These are phyloP conservation scores for Helenozyma baotianmanensis DNA, from an alignment of 805 yeast genomes.

Conservation along the genomic window DNA sequence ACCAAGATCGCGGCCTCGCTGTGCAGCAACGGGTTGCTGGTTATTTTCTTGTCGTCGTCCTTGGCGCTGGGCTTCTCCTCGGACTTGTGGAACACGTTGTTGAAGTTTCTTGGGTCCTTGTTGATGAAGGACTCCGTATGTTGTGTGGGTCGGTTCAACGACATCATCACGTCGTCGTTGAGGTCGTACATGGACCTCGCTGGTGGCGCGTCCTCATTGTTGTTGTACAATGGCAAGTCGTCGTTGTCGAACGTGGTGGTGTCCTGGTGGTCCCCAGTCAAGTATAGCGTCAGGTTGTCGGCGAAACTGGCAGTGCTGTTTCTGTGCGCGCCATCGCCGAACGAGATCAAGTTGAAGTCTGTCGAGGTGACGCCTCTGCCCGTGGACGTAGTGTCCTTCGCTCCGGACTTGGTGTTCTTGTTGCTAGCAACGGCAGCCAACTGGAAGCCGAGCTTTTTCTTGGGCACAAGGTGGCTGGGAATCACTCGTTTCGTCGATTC, in stretches of 20 bases:
- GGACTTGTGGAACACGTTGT: conserved; percentile 37
- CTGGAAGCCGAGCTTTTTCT: conserved; percentile 38
- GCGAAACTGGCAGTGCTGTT: conserved; percentile 16
- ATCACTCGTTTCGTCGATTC: conserved; percentile 32
- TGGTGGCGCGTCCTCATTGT: conserved; percentile 47
- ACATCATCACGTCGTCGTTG: conserved; percentile 37
- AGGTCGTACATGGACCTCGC: conserved; percentile 47
- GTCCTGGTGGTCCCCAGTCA: conserved; percentile 19
- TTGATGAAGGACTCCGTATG: conserved; percentile 37
- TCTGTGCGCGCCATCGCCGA: conserved; percentile 23
- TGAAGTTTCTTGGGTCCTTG: conserved; percentile 43
- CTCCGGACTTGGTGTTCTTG: conserved; percentile 5
- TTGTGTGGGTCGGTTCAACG: conserved; percentile 32
- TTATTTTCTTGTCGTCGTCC: conserved; percentile 9
- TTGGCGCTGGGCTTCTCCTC: conserved; percentile 7
- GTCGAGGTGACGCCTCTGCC: conserved; percentile 6
- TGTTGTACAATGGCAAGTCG: conserved; percentile 23
- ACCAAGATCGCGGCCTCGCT: conserved; percentile 69
- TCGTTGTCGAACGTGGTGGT: conserved; percentile 24
- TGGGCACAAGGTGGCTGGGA: conserved; percentile 39
- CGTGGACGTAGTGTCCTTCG: conserved; percentile 4
- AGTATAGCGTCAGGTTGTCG: conserved; percentile 11
- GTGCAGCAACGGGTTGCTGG: conserved; percentile 21
- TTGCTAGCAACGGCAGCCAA: conserved; percentile 20
- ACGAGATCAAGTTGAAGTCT: conserved; percentile 33